A percentile compares a stretch with the other conserved stretches of the same genome.
phyloP scores from a whole-genome alignment of 2,329 filamentous ascomycete species.

The Tolypocladium inflatum region DNA sequence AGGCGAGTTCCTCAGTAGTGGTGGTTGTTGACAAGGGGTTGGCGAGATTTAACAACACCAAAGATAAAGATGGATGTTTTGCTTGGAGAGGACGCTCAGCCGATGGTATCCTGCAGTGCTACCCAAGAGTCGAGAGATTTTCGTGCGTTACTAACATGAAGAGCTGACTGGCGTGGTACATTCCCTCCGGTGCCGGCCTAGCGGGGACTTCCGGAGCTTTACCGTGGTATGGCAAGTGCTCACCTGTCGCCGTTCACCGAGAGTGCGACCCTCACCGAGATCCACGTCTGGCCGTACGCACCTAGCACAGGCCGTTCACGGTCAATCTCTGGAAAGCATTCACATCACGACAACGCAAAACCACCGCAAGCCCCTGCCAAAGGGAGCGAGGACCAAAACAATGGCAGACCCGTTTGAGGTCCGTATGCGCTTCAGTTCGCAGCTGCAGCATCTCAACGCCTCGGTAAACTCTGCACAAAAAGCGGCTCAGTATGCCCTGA shows the following conservation, averaged over 20 bases:
- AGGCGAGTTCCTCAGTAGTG: background rate
- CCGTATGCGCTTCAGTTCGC: constrained; percentile 88
- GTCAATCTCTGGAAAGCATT: background rate
- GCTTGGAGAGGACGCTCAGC: background rate
- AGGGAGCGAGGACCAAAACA: background rate
- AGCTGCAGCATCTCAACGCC: constrained; percentile 85
- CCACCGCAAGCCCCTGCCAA: background rate
- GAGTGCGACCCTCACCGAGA: constrained; percentile 2
- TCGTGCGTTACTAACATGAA: background rate
- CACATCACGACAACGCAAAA: background rate
- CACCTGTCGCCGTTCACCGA: constrained; percentile 4
- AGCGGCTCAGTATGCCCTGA: constrained; percentile 88
- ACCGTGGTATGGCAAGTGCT: background rate
- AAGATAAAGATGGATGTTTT: background rate
- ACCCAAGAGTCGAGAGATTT: constrained; percentile 1
- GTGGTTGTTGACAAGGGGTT: background rate
- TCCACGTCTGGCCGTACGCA: background rate
- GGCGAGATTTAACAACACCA: background rate
- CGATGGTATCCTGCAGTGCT: background rate
- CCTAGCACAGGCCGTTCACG: background rate
- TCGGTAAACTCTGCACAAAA: constrained; percentile 84
- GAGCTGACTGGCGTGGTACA: background rate
- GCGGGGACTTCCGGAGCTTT: constrained; percentile 3
- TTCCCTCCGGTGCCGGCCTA: background rate
- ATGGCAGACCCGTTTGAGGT: constrained; percentile 91